Percentiles rank a stretch among this genome's conserved stretches.
Conservation (phyloP, 2,329 filamentous ascomycete genomes). For the Ophidiomyces ophidiicola region DNA sequence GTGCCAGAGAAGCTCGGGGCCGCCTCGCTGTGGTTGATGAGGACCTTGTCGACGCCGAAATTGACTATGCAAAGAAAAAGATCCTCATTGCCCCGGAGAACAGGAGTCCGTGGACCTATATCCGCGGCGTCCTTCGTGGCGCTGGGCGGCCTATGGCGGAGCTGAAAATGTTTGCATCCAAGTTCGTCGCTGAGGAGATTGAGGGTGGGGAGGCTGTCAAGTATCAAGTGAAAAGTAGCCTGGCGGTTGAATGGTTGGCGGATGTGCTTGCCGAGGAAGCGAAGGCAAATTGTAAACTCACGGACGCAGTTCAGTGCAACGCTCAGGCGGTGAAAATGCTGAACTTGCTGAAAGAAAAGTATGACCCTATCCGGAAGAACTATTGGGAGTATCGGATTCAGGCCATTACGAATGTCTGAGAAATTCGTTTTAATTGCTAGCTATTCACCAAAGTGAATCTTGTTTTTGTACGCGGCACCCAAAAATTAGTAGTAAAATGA, state of each 20-base stretch:
- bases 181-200: slow-evolving; percentile 42
- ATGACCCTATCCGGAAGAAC: slow-evolving; percentile 78
- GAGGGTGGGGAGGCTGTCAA: slow-evolving; percentile 19
- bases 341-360: slow-evolving; percentile 64
- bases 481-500: too few species aligned
- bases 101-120: slow-evolving; percentile 86
- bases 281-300: slow-evolving; percentile 33
- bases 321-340: slow-evolving; percentile 57
- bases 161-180: slow-evolving; percentile 42
- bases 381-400: slow-evolving; percentile 76
- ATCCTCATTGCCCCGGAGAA: slow-evolving; percentile 80
- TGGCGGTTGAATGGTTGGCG: slow-evolving; percentile 44
- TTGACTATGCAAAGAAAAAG: slow-evolving; percentile 59
- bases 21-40: slow-evolving; percentile 41
- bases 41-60: slow-evolving; percentile 58
- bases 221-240: slow-evolving; percentile 45
- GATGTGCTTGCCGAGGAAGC: slow-evolving; percentile 34
- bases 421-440: neutral
- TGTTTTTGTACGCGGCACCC: neutral
- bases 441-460: neutral
- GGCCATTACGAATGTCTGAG: slow-evolving; percentile 5
- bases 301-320: slow-evolving; percentile 24
- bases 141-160: slow-evolving; percentile 41
- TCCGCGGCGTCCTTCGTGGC: slow-evolving; percentile 62
- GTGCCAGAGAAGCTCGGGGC: slow-evolving; percentile 29